Base-by-base conservation (phyloP, 2,329 filamentous ascomycete genomes). In the Leptographium galeiforme region DNA sequence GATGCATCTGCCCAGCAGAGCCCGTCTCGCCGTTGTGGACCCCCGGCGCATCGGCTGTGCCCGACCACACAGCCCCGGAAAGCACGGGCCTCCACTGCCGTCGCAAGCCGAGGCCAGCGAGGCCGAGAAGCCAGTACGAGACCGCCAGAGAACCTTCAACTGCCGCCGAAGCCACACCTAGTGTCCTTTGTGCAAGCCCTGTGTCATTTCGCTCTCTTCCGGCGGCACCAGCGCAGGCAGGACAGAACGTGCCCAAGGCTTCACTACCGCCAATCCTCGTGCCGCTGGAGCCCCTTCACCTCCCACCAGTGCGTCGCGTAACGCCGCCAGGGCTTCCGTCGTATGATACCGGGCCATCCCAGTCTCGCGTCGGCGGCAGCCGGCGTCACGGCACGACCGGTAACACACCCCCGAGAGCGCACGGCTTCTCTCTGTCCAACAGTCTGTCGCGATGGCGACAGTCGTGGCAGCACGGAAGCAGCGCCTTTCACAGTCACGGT, bases 261-360 rank as follows among this genome's bases (percentile, higher is more conserved):
- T n/a, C 32, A 10, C 25, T 30, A 18, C 44, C 16, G 1, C 25
- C 53, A 1, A 18, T 55, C 4, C 52, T 57, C 1, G 50, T 55
- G 2, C 59, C 57, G 1, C 49, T 60, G 10, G 25, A 53, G 18
- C 49, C 40, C 8, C 40, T 44, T 3, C 49, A 43, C 36, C 39
- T 36, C 1, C 57, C 59, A 2, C 56, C 57, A 0, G 39, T 40
- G 18, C 59, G 59, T 6, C 50, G 57, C 2, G 55, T 53, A 1
- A 60, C 59, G 8, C 59, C 59, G 10, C 55, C 56, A 2, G 59
- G 57, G 1, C 16, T 59, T 10, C 59, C 59, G 3, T 57, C 56
- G 0, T 60, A 53, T 38, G 59, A 60, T 13, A 18, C 48, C 1
- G 32, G 58, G 50, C 48, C 34, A 4, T 30, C 55, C 0, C 48